Base-by-base conservation (phyloP, 768 basidiomycete species). In the Mycena vulgaris region DNA sequence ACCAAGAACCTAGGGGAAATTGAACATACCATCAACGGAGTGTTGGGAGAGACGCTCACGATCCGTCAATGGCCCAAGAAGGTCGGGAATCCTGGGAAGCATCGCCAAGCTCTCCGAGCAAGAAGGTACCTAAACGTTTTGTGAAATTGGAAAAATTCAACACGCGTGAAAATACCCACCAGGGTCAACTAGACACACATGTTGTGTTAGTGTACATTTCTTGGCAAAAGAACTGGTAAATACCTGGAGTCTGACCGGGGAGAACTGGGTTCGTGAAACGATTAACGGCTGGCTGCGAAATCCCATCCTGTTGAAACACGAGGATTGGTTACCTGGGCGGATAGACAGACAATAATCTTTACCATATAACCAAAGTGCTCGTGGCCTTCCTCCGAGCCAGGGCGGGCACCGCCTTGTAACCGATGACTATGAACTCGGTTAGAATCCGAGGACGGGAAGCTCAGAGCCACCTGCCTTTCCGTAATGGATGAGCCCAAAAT, bases 311-410 rank as follows among this genome's bases (percentile, higher is more conserved):
- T 48, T n/a, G 25, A 48, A 14, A 23, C 8, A 25, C 14, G 23
- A 13, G 16, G 23, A 9, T 27, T 25, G 5, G 16, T 25, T 10
- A 27, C 47, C 47, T 27, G 23, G 47, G 25, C 25, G 9, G 1
- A 25, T 17, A 31, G 10, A 33, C 1, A 48, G 42, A 21, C 19
- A 5, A 52, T n/a, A 52, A 17, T 7, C 9, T 45, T 30, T 35
- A 70, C 76, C 74, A 75, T 72, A 48, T 72, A 77, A 16, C 76
- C 76, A 27, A 75, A 77, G 53, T 77, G 80, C 72, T 83, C 80
- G 37, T 77, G 76, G 1, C 76, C 76, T 74, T 72, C 58, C 33
- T 78, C 68, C 25, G 61, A 30, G 17, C 70, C 78, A 14, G 80
- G 80, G 11, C 81, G 74, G 17, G 73, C 73, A 17, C 63, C 64